Conservation (phyloP, 73 alveolate genomes). For the Stentor roeselii region DNA sequence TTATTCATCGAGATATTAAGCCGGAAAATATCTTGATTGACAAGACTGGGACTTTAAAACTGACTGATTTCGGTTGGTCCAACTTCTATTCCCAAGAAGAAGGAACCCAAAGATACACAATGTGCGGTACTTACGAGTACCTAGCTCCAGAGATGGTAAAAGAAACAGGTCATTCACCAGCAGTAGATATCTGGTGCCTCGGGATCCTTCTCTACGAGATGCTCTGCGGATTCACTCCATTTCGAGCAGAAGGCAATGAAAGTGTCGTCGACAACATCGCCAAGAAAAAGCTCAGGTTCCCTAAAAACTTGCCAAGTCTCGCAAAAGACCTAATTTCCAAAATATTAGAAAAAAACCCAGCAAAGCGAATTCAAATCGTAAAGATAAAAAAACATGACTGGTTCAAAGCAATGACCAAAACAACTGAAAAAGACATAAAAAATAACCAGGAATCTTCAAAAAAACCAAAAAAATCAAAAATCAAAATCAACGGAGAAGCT, state of each 20-base stretch:
- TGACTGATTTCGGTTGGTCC: constrained; percentile 54
- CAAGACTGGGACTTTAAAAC: constrained; percentile 40
- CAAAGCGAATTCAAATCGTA: neutral
- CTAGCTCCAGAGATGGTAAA: constrained; percentile 93
- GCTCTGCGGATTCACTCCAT: constrained; percentile 92
- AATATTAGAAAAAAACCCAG: neutral
- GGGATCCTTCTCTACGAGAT: constrained; percentile 89
- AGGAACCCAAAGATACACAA: constrained; percentile 37
- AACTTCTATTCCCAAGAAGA: constrained; percentile 24
- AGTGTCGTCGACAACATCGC: neutral
- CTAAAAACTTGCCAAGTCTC: neutral
- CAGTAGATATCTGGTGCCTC: constrained; percentile 96
- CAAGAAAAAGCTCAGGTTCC: neutral
- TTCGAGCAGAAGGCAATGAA: constrained; percentile 14
- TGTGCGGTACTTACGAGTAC: constrained; percentile 66
- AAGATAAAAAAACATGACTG: neutral
- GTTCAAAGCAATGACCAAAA: neutral
- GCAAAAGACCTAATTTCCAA: neutral
- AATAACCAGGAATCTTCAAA: neutral
- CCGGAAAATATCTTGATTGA: constrained; percentile 42
- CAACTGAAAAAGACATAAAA: neutral
- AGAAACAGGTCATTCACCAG: constrained; percentile 82
- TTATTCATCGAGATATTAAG: constrained; percentile 46
- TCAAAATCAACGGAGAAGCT: neutral
- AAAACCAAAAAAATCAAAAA: neutral